These are phyloP conservation scores for Candida pseudoglaebosa DNA, from an alignment of 805 yeast genomes.

Conservation along the genomic window DNA sequence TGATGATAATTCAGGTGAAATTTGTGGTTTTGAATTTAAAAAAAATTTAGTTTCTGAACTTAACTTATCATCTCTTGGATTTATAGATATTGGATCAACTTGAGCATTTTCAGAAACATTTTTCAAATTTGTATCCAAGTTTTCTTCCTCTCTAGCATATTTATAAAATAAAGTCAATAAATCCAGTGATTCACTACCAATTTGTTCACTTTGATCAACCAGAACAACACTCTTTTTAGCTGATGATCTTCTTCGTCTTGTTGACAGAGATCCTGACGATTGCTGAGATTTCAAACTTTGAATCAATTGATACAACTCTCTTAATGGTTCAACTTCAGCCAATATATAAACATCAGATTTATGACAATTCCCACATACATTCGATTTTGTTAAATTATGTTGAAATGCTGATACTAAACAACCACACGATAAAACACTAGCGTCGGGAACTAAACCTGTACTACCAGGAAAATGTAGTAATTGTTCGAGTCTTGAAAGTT, in stretches of 20 bases:
- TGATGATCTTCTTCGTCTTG: conserved; percentile 18
- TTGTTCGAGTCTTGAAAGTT: conserved; percentile 19
- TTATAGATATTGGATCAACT: conserved; percentile 11
- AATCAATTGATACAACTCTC: conserved; percentile 28
- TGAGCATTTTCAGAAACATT: conserved; percentile 6
- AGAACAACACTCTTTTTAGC: conserved; percentile 16
- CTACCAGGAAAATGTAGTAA: conserved; percentile 23
- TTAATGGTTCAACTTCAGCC: conserved; percentile 27
- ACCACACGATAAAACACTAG: conserved; percentile 38
- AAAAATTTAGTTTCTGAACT: not conserved
- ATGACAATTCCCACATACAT: conserved; percentile 24
- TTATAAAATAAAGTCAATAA: conserved; percentile 35
- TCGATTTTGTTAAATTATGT: conserved; percentile 12
- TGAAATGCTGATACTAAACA: conserved; percentile 34
- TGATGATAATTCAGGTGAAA: not conserved
- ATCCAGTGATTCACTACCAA: conserved; percentile 22
- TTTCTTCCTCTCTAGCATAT: conserved; percentile 36
- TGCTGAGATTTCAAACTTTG: conserved; percentile 13
- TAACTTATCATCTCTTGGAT: not conserved
- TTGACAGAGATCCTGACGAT: not conserved
- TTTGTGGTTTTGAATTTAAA: not conserved
- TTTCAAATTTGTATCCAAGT: not conserved
- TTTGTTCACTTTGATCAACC: conserved; percentile 6
- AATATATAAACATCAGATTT: conserved; percentile 18
- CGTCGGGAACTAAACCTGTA: conserved; percentile 22